Evolutionary conservation across 305 asterid genomes (phyloP), one percentile per base, ranked within the genome.

Genomic region (Fraxinus xanthoxyloides): DNA sequence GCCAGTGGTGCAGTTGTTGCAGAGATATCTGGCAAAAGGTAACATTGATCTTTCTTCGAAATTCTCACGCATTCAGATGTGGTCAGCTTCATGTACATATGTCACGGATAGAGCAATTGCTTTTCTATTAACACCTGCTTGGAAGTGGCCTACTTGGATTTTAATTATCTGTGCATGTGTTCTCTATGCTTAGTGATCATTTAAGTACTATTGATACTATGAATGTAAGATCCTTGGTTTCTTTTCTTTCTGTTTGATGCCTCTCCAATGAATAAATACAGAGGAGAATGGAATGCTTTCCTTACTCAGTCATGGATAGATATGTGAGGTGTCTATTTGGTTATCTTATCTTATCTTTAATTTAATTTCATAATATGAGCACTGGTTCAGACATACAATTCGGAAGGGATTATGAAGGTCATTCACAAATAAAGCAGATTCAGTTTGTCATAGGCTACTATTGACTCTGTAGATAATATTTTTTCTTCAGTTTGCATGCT

Each of bases 11-110:
- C 65, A 85, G 91, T 85, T 96, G 99, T 79, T 96, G 98, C 89
- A 91, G 94, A 89, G 98, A 96, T 90, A 93, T 92, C 85, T 96
- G 99, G 99, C 99, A 89, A 83, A 87, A 87, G 92, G 92, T 89
- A 76, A 79, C 78, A 69, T 21, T 72, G 28, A 36, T 35, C 85
- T 61, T 61, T 80, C 43, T 67, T 15, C 6, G 13, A 10, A 40
- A 31, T 36, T 35, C 17, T 34, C 26, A 8, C 4, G 30, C 43
- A 72, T 67, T 40, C 51, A 34, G 38, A 6, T 72, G 75, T n/a
- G 43, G 19, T 72, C 26, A 72, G 76, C 28, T 72, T 32, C 76
- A 32, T 56, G 38, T 48, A 32, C 10, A 10, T 40, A 19, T 40
- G 13, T 38, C 24, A 38, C 24, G 4, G 76, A 2, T 38, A 72